These are phyloP conservation scores for Ascochyta clinopodiicola DNA, from an alignment of 2,329 filamentous ascomycete genomes.

Conservation along the genomic window DNA sequence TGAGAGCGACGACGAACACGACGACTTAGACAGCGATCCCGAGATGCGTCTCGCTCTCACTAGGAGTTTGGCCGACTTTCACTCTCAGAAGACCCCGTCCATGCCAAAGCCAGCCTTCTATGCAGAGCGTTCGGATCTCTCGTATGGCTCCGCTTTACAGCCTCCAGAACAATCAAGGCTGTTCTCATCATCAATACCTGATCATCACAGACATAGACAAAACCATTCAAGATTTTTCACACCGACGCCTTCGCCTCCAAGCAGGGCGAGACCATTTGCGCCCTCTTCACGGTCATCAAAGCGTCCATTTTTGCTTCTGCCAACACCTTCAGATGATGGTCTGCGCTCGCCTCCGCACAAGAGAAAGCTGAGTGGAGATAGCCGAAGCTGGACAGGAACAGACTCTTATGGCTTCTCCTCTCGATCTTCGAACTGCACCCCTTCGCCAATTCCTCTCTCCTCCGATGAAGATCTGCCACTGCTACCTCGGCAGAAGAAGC, in stretches of 20 bases:
- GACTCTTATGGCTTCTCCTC: neutral
- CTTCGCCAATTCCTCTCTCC: neutral
- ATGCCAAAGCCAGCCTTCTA: neutral
- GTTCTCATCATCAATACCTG: neutral
- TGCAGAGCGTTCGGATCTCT: neutral
- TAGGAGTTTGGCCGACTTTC: neutral
- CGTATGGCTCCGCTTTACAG: neutral
- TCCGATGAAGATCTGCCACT: neutral
- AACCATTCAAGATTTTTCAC: neutral
- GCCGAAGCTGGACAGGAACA: neutral
- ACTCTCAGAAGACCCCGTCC: neutral
- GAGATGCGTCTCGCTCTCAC: constrained; percentile 1
- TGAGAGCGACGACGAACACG: neutral
- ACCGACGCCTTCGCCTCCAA: neutral
- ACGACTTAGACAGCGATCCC: neutral
- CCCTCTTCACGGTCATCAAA: neutral
- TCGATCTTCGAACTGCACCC: neutral
- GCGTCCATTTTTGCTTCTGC: neutral
- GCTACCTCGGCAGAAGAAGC: neutral
- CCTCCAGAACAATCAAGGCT: neutral
- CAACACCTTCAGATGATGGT: neutral
- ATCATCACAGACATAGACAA: neutral
- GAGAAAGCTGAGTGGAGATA: neutral
- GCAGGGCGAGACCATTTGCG: neutral
- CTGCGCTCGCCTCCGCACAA: neutral